Evolutionary conservation across 2,329 filamentous ascomycete species (phyloP).

Genomic region (Fusarium sp.): DNA sequence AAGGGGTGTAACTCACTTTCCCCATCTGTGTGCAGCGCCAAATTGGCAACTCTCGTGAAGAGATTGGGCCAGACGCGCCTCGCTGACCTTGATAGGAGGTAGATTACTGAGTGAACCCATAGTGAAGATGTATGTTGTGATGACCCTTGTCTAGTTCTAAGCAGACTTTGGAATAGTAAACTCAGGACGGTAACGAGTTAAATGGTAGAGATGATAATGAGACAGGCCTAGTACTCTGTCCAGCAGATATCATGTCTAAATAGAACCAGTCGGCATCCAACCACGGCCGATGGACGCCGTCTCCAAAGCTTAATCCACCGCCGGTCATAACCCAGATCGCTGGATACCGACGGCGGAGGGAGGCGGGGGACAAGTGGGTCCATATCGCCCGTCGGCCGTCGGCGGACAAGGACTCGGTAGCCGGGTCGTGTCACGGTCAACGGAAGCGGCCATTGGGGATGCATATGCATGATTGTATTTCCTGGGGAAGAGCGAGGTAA

Average conservation of each 20-base stretch:
- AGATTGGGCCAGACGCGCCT: constrained; percentile 22
- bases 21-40: constrained; percentile 37
- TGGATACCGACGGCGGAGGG: neutral
- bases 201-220: neutral
- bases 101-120: constrained; percentile 4
- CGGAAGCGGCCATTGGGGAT: neutral
- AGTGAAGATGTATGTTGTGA: neutral
- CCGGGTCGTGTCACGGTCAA: neutral
- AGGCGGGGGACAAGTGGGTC: neutral
- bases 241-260: neutral
- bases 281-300: neutral
- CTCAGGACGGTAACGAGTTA: neutral
- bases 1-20: constrained; percentile 37
- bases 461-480: neutral
- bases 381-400: neutral
- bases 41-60: constrained; percentile 36
- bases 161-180: neutral
- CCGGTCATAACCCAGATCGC: neutral
- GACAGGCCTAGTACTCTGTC: neutral
- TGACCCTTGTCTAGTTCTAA: neutral
- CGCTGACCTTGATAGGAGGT: constrained; percentile 5
- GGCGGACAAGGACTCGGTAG: neutral
- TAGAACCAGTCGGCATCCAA: neutral
- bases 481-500: neutral
- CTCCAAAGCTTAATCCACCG: neutral